These are phyloP conservation scores for Rhododendron mucronatum DNA, from an alignment of 148 eudicot species.

Conservation along the genomic window DNA sequence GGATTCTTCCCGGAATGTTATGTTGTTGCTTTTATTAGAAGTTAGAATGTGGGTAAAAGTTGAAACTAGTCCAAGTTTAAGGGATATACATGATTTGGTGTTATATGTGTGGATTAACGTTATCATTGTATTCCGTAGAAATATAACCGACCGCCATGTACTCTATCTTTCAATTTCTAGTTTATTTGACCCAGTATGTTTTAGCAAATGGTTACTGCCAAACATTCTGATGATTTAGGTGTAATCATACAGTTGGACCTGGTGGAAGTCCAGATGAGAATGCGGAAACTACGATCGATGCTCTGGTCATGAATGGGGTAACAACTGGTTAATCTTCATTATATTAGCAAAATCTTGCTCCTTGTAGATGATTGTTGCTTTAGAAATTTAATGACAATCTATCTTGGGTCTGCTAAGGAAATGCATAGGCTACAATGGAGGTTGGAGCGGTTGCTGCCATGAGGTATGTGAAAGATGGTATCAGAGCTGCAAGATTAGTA, in stretches of 20 bases:
- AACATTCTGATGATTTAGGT: not conserved
- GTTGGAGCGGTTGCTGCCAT: slow-evolving; percentile 97
- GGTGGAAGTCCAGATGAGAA: slow-evolving; percentile 99
- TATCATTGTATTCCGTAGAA: not conserved
- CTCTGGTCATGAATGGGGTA: slow-evolving; percentile 96
- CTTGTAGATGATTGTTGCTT: not conserved
- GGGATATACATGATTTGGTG: not conserved
- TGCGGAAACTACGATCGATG: slow-evolving; percentile 92
- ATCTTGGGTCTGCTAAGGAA: slow-evolving; percentile 43
- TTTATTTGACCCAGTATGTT: not conserved
- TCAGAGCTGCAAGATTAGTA: slow-evolving; percentile 79
- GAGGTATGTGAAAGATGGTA: slow-evolving; percentile 81
- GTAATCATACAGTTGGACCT: slow-evolving; percentile 69
- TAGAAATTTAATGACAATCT: slow-evolving; percentile 1
- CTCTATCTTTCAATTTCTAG: not conserved
- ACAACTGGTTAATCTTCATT: not conserved
- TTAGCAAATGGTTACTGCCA: not conserved
- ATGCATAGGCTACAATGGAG: slow-evolving; percentile 87
- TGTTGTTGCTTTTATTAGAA: not conserved
- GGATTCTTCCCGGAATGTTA: not conserved
- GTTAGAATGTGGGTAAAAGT: not conserved
- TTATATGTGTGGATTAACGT: not conserved
- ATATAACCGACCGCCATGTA: not conserved
- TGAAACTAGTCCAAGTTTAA: not conserved
- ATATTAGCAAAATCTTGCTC: not conserved